Evolutionary conservation across 768 basidiomycete genomes (phyloP), one percentile per base, ranked within the genome.

Genomic region (Phylloporus sp.): DNA sequence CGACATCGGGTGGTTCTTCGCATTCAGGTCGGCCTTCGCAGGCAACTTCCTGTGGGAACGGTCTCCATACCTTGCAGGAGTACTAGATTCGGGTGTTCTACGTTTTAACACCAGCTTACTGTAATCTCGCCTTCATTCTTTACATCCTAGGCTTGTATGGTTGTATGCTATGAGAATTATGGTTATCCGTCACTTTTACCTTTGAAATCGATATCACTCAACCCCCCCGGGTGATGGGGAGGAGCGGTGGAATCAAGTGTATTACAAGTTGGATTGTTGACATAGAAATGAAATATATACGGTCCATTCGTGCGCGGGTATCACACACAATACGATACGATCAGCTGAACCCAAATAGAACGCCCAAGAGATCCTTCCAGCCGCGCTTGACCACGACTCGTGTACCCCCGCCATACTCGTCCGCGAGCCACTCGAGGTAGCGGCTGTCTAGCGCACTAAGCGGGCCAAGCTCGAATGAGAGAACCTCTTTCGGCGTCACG

Each of bases 371-470:
- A 54, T 80, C 78, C 49, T 72, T 71, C 78, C 78, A 80, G 3
- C 76, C 72, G 16, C 76, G 63, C 53, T 66, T 70, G 35, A 79
- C 75, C 26, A 70, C 63, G 27, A 77, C 65, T 46, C 59, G 61
- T 8, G 58, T 55, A 0, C 77, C 76, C 2, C 74, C 74, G 4
- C 76, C 81, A 52, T 87, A 87, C 66, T 88, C 85, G 45, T 76
- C 76, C 2, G 75, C 80, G 16, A 93, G 71, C 87, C 88, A 91
- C 63, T 89, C 87, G 29, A 91, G 70, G 63, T 91, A 91, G 38
- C 73, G 74, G n/a, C 77, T 83, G 55, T 92, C 90, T 42, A 84
- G 62, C 5, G 73, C 70, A 60, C 89, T 92, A 52, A 89, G 68
- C 7, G 88, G 84, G 1, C 88, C 85, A 0, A 92, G 76, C 63